Percentiles rank a stretch among this genome's conserved stretches.
These are phyloP conservation scores for Claviceps fusiformis DNA, from an alignment of 2,329 filamentous ascomycete genomes.

Conservation along the genomic window DNA sequence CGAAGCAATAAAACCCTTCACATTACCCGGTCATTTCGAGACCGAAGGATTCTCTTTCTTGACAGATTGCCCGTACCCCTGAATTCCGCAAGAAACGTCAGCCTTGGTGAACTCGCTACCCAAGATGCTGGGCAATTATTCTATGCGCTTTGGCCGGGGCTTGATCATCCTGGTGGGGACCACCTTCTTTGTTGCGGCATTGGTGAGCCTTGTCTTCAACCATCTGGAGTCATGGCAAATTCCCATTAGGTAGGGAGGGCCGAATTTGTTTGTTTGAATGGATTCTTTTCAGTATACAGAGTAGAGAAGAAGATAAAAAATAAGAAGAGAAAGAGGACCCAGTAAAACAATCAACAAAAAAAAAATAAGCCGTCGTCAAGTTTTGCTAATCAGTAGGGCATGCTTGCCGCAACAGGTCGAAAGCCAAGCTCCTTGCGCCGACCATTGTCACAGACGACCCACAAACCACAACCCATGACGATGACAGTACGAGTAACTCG, in stretches of 20 bases:
- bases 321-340: no score
- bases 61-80: not conserved
- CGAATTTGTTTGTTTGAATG: not conserved
- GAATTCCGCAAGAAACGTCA: not conserved
- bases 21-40: not conserved
- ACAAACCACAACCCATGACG: not conserved
- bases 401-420: not conserved
- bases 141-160: slow-evolving; percentile 18
- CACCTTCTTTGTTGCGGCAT: slow-evolving; percentile 19
- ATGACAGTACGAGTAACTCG: no score
- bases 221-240: slow-evolving; percentile 17
- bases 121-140: slow-evolving; percentile 15
- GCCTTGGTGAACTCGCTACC: not conserved
- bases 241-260: slow-evolving; percentile 8
- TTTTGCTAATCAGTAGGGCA: no score
- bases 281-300: not conserved
- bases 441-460: not conserved
- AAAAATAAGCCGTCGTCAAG: no score
- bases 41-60: not conserved
- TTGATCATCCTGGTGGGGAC: slow-evolving; percentile 16
- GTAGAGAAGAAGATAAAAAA: no score
- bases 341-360: no score
- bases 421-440: not conserved
- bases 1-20: not conserved
- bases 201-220: slow-evolving; percentile 20